These are phyloP conservation scores for Aspergillus quadricinctus DNA, from an alignment of 2,329 filamentous ascomycete species.

Conservation along the genomic window DNA sequence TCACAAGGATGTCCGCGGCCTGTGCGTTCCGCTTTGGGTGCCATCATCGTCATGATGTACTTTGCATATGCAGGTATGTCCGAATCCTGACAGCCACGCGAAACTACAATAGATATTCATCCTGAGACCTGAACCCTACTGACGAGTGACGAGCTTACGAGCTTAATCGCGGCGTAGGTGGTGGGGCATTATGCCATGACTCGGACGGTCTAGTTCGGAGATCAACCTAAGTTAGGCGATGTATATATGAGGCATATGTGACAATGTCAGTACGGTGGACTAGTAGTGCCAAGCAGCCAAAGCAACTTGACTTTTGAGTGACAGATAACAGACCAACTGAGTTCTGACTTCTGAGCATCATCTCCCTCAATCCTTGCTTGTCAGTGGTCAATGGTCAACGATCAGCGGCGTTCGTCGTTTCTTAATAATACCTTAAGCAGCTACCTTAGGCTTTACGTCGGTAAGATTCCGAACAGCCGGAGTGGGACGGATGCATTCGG, in stretches of 20 bases:
- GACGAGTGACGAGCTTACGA: too few relatives aligned
- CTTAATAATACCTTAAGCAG: too few relatives aligned
- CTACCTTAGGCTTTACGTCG: not conserved
- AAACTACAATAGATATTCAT: not conserved
- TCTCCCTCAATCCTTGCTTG: too few relatives aligned
- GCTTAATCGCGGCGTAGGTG: too few relatives aligned
- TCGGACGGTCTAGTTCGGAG: too few relatives aligned
- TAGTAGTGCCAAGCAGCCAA: too few relatives aligned
- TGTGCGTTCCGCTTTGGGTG: not conserved
- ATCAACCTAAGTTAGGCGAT: too few relatives aligned
- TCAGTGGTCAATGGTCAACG: not conserved
- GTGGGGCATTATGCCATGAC: not conserved
- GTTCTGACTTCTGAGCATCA: not conserved
- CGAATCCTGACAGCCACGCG: not conserved
- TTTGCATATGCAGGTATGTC: not conserved
- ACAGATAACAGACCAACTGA: not conserved
- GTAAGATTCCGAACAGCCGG: not conserved
- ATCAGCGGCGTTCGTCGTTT: not conserved
- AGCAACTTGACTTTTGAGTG: not conserved
- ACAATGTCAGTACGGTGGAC: too few relatives aligned
- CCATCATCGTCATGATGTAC: not conserved
- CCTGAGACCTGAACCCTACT: too few relatives aligned
- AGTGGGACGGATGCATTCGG: not conserved
- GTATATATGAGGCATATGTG: too few relatives aligned
- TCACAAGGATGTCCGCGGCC: not conserved